Conservation (phyloP, 2,329 filamentous ascomycete species). For the Apiospora aurea region DNA sequence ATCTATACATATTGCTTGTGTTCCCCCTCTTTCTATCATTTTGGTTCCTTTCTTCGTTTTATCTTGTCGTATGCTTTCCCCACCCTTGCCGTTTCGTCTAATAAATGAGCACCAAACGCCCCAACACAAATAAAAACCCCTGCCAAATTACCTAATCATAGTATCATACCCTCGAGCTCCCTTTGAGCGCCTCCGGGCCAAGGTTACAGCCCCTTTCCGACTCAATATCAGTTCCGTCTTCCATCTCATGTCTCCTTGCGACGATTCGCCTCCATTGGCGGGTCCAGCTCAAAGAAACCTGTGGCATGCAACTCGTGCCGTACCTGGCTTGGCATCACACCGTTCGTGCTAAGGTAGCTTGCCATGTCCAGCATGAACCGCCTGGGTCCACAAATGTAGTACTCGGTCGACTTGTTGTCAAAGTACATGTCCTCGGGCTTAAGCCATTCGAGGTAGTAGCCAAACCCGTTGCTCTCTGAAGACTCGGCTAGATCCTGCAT, state of each 20-base stretch:
- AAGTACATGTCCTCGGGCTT: slow-evolving; percentile 54
- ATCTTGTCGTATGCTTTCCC: neutral
- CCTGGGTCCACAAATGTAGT: slow-evolving; percentile 62
- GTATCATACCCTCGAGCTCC: neutral
- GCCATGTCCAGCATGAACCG: slow-evolving; percentile 61
- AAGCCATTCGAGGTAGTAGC: slow-evolving; percentile 56
- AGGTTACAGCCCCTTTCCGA: neutral
- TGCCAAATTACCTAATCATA: slow-evolving; percentile 15
- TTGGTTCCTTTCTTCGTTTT: slow-evolving; percentile 1
- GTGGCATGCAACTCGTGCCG: slow-evolving; percentile 27
- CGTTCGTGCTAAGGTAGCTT: slow-evolving; percentile 49
- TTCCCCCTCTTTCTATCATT: neutral
- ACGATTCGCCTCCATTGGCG: slow-evolving; percentile 17
- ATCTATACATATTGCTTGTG: neutral
- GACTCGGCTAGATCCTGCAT: slow-evolving; percentile 52
- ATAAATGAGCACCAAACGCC: neutral
- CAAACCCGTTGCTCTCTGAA: slow-evolving; percentile 53
- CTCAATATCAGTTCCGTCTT: neutral
- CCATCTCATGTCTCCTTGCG: neutral
- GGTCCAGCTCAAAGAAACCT: slow-evolving; percentile 28
- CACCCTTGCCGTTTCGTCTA: neutral
- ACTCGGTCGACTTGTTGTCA: slow-evolving; percentile 54
- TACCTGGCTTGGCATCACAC: slow-evolving; percentile 40
- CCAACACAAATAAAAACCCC: neutral
- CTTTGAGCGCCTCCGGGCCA: neutral